Evolutionary conservation across 495 filamentous ascomycete genomes (phyloP), one percentile per base, ranked within the genome.

Genomic region (Terfezia claveryi): DNA sequence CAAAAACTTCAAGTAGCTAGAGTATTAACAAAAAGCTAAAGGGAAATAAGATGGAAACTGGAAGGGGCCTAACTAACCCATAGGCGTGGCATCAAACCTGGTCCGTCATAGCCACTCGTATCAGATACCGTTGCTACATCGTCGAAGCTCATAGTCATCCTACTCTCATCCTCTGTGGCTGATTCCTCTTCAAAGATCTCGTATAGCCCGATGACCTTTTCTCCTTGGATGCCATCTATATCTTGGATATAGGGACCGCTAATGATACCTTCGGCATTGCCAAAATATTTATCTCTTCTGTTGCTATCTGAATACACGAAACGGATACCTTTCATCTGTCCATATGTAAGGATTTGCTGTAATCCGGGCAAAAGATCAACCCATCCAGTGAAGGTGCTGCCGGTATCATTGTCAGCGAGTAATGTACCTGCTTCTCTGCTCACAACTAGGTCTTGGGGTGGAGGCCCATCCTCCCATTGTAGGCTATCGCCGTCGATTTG

Each of bases 391-490:
- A 51, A 65, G 10, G 58, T 38, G 12, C 49, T 44, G 8, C 52
- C 41, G 12, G 49, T 54, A 20, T 53, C 53, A 23, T 62, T 46
- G 37, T 41, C 56, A 58, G 61, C 54, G 1, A 59, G 56, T 54
- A 62, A 56, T 23, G 62, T 56, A 11, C 59, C 60, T 14, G 59
- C 56, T 17, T 49, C 44, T 32, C 49, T 46, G 36, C 59, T 57
- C 27, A 65, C 59, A 8, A 46, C 56, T 57, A 57, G 62, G 12
- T 38, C 37, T 8, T 54, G 50, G 8, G 62, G 62, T 2, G 59
- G 62, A n/a, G 63, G 59, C 12, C 51, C 38, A 38, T 62, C 59
- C 5, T 60, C 62, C 63, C 63, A 65, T 37, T 65, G 51, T 38
- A 56, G 56, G 5, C 53, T 51, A 32, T 59, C 54, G 20, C 56